A percentile compares a stretch with the other conserved stretches of the same genome.
Conservation (phyloP, 2,329 filamentous ascomycete genomes). For the Apiospora rasikravindrae region DNA sequence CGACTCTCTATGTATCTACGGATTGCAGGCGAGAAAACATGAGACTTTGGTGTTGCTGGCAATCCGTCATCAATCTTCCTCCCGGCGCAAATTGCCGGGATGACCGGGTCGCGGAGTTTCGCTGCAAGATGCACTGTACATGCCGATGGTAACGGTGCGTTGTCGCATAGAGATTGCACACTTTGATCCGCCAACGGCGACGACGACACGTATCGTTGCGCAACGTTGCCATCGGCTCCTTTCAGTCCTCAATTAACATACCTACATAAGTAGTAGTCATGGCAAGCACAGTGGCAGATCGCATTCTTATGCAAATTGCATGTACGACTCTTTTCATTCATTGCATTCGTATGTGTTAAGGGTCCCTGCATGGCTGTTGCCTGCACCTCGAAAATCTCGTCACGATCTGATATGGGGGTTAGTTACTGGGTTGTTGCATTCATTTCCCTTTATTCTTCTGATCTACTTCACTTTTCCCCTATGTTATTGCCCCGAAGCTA, state of each 20-base stretch:
- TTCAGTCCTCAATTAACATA: not conserved
- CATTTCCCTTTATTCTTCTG: not conserved
- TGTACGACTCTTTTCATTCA: not conserved
- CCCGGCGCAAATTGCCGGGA: not conserved
- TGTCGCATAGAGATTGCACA: not conserved
- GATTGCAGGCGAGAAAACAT: not conserved
- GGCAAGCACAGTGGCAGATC: not conserved
- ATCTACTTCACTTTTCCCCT: not conserved
- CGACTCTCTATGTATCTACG: not conserved
- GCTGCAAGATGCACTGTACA: not conserved
- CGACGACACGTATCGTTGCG: not conserved
- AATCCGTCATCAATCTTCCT: not conserved
- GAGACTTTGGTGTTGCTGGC: not conserved
- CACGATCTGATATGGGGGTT: constrained; percentile 17
- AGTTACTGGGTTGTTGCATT: not conserved
- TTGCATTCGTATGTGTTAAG: not conserved
- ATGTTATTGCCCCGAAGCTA: not conserved
- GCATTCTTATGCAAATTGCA: not conserved
- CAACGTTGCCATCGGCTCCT: constrained; percentile 5
- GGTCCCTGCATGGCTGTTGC: constrained; percentile 1
- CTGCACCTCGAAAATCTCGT: constrained; percentile 12
- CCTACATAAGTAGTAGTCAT: not conserved
- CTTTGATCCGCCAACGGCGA: not conserved
- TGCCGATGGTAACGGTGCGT: not conserved
- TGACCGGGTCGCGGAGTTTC: not conserved